phyloP scores from a whole-genome alignment of 371 early-diverging fungal species.

The Mortierella sp. region DNA sequence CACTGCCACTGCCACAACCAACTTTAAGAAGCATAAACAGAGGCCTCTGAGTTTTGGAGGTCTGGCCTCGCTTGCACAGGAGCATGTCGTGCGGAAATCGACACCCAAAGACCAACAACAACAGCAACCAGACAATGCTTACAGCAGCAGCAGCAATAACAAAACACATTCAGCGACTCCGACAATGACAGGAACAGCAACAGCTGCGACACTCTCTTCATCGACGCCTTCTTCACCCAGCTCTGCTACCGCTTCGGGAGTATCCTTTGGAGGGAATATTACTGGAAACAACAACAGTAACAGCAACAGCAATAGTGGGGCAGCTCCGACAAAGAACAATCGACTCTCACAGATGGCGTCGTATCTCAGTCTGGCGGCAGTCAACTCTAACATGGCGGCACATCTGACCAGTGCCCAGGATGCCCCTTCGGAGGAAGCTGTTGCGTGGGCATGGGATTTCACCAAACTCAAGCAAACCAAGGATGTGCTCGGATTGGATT shows the following conservation, averaged over 20 bases:
- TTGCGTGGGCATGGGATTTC: constrained; percentile 48
- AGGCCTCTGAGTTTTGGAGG: constrained; percentile 51
- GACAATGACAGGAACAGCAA: background rate
- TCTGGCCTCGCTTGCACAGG: constrained; percentile 47
- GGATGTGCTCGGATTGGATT: constrained; percentile 49
- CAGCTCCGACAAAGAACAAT: constrained; percentile 20
- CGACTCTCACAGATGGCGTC: constrained; percentile 47
- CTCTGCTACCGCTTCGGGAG: background rate
- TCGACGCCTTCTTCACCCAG: constrained; percentile 33
- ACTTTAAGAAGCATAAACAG: constrained; percentile 32
- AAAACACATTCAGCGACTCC: background rate
- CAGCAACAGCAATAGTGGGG: background rate
- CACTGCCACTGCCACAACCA: background rate
- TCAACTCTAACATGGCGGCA: constrained; percentile 25
- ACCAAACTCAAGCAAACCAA: constrained; percentile 52
- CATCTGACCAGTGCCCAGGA: constrained; percentile 29
- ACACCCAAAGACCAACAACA: constrained; percentile 17
- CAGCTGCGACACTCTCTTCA: background rate
- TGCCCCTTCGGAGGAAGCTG: constrained; percentile 37
- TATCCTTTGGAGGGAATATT: background rate
- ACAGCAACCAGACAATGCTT: background rate
- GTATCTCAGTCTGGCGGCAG: constrained; percentile 50
- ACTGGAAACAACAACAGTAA: background rate
- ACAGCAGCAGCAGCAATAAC: constrained; percentile 19
- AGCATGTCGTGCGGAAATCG: constrained; percentile 34